These are phyloP conservation scores for Corniculantispora saksenae DNA, from an alignment of 2,329 filamentous ascomycete species.

Conservation along the genomic window DNA sequence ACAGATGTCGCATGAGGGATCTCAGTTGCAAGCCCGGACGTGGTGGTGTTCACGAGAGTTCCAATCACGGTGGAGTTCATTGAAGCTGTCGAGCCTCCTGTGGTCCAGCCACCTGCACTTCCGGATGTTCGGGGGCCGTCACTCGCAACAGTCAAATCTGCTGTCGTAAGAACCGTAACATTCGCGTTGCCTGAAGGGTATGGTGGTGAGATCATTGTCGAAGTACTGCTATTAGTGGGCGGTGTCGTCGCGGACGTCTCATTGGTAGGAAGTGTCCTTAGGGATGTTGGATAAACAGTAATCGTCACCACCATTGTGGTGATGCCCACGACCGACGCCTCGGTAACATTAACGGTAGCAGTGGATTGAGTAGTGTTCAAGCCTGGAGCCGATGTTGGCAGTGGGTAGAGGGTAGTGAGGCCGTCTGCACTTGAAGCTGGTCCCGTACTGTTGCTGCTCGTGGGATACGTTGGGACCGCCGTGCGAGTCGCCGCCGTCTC, in stretches of 20 bases:
- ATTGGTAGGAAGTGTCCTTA: background rate
- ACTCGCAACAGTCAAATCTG: background rate
- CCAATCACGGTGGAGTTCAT: background rate
- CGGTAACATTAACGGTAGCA: background rate
- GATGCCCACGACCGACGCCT: background rate
- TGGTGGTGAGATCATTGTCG: background rate
- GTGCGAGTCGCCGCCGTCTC: background rate
- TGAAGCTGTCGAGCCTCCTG: background rate
- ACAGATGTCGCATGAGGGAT: background rate
- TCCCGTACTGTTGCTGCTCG: background rate
- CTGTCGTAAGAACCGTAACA: background rate
- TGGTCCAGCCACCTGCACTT: background rate
- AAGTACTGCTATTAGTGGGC: background rate
- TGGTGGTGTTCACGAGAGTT: conserved; percentile 3
- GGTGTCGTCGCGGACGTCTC: background rate
- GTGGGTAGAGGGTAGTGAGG: background rate
- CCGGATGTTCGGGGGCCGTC: background rate
- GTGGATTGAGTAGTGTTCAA: background rate
- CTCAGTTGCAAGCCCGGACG: background rate
- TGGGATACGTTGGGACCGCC: background rate
- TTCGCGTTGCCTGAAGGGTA: background rate
- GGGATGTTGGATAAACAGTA: conserved; percentile 9
- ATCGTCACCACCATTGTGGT: conserved; percentile 11
- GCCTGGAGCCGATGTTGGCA: background rate
- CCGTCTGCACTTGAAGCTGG: background rate